Percentiles rank a stretch among this genome's conserved stretches.
phyloP scores from a whole-genome alignment of 441 rosid genomes.

The Heliophila coronopifolia region DNA sequence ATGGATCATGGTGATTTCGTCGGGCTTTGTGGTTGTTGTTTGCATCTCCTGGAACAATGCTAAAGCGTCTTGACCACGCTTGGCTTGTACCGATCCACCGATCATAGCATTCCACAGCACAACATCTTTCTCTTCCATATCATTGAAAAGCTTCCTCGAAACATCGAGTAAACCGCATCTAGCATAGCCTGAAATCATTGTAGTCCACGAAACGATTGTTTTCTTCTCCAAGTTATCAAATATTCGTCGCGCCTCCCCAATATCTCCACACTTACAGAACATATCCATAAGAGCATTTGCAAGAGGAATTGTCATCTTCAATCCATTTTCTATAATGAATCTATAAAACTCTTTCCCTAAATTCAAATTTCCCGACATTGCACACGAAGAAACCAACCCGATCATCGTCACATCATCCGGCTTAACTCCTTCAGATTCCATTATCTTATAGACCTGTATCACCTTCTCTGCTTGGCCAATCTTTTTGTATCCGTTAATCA shows the following conservation, averaged over 20 bases:
- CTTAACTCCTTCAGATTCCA: constrained; percentile 44
- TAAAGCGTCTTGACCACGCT: constrained; percentile 57
- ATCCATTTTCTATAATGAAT: constrained; percentile 33
- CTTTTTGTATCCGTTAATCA: constrained; percentile 73
- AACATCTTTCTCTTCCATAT: constrained; percentile 63
- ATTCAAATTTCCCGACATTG: constrained; percentile 44
- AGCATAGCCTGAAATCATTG: constrained; percentile 68
- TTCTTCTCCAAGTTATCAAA: constrained; percentile 47
- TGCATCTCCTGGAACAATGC: constrained; percentile 73
- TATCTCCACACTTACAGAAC: constrained; percentile 71
- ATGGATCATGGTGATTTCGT: constrained; percentile 68
- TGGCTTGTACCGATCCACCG: constrained; percentile 62
- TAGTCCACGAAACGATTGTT: constrained; percentile 65
- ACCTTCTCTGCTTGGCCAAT: constrained; percentile 45
- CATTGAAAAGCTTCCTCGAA: constrained; percentile 51
- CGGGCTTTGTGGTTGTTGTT: constrained; percentile 45
- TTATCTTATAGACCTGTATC: constrained; percentile 35
- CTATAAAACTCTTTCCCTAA: constrained; percentile 59
- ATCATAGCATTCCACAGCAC: constrained; percentile 82
- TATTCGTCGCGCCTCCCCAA: constrained; percentile 43
- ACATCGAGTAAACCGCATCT: constrained; percentile 48
- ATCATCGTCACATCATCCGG: constrained; percentile 83
- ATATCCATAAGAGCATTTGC: constrained; percentile 76
- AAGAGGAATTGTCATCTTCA: constrained; percentile 51
- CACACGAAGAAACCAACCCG: constrained; percentile 58